Base-by-base conservation (phyloP, 495 filamentous ascomycete species). In the Amorphotheca resinae region DNA sequence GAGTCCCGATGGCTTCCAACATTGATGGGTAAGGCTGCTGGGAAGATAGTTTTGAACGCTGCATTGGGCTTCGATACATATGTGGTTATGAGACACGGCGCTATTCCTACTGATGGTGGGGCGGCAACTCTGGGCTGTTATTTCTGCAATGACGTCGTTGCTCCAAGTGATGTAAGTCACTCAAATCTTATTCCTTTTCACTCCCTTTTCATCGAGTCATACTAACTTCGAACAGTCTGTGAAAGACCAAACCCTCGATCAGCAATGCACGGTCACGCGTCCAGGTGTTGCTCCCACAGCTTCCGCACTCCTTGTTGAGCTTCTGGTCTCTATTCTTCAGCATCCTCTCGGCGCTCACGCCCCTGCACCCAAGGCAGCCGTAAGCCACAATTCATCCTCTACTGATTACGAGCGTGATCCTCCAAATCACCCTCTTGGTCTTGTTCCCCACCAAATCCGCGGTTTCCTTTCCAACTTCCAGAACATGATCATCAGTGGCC, bases 61-160 rank as follows among this genome's bases (percentile, higher is more conserved):
- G 91, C 91, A 12, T 68, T 98, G 34, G 91, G 91, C 0, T 98
- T 98, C 57, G 91, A 98, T 64, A 86, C 84, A 0, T 98, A 84
- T 58, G 87, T 98, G 14, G 87, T 93, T 25, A 95, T 98, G 91
- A 73, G 91, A 50, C 91, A 98, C 62, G 91, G 91, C 6, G 62
- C 83, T 11, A 54, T 64, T 18, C 62, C 61, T 12, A 54, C 56
- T 18, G 68, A 71, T 15, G 76, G 67, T 18, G 64, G 59, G 26
- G 55, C 66, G 33, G 67, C 75, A 18, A 80, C 86, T 45, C 69
- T 95, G 20, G 91, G 91, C 9, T 98, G 91, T 55, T 98, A 98
- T 57, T 98, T 95, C 59, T 98, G 91, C 65, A 95, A 93, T 55
- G 91, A 98, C 59, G 89, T 98, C 33, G 91, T 98, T 22, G 84